Evolutionary conservation across 441 rosid genomes (phyloP).

Genomic region (Raphanus hybrid): DNA sequence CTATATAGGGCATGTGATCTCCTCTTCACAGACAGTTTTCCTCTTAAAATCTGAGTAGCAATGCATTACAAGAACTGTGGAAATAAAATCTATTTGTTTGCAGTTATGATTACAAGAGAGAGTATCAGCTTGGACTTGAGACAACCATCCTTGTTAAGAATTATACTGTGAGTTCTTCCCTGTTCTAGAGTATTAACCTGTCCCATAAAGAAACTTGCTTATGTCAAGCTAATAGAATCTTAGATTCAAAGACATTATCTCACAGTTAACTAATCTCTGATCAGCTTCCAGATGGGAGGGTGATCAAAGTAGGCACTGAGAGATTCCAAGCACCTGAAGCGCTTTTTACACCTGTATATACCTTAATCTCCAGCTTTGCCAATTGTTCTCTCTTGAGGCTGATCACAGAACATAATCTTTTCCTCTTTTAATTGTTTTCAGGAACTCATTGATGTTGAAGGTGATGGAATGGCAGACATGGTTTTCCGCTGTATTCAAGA

Average conservation of each 20-base stretch:
- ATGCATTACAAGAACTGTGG: constrained; percentile 3
- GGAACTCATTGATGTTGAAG: constrained; percentile 99
- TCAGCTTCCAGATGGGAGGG: constrained; percentile 98
- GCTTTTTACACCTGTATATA: constrained; percentile 93
- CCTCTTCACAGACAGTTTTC: not conserved
- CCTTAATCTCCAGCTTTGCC: constrained; percentile 12
- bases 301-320: constrained; percentile 97
- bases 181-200: constrained; percentile 17
- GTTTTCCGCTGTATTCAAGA: constrained; percentile 98
- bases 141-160: constrained; percentile 95
- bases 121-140: constrained; percentile 92
- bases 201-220: not conserved
- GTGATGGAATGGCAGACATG: constrained; percentile 99
- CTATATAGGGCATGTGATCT: constrained; percentile 69
- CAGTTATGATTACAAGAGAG: constrained; percentile 98
- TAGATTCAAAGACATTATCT: not conserved
- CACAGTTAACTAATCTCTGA: constrained; percentile 13
- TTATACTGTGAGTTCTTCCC: constrained; percentile 72
- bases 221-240: not conserved
- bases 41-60: not conserved
- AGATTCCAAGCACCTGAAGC: constrained; percentile 99
- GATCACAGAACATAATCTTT: not conserved
- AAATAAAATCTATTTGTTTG: constrained; percentile 25
- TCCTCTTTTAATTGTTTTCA: constrained; percentile 28
- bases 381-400: not conserved